Percentiles rank a stretch among this genome's conserved stretches.
These are phyloP conservation scores for Wickerhamiella azyma DNA, from an alignment of 805 yeast species.

Conservation along the genomic window DNA sequence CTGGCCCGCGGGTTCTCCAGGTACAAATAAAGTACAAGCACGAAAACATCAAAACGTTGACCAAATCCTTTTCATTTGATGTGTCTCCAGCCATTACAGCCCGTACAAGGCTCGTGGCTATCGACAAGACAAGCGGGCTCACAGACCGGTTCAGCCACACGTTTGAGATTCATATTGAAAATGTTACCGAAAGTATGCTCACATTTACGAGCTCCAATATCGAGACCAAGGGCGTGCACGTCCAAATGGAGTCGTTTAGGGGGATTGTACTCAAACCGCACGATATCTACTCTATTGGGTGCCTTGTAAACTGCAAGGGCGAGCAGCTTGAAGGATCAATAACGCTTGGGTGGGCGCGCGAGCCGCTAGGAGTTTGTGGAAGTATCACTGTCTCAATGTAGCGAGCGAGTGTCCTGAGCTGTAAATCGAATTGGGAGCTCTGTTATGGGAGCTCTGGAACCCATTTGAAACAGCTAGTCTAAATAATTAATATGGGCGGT, in stretches of 20 bases:
- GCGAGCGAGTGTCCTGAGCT: no score
- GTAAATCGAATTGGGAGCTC: no score
- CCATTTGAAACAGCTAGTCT: neutral
- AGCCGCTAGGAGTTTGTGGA: slow-evolving; percentile 27
- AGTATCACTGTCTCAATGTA: slow-evolving; percentile 17
- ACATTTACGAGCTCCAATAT: neutral
- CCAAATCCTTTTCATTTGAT: slow-evolving; percentile 22
- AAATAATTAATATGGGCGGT: slow-evolving; percentile 29
- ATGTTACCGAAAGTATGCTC: slow-evolving; percentile 20
- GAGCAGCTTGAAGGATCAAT: neutral
- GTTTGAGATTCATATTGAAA: slow-evolving; percentile 27
- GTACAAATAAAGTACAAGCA: slow-evolving; percentile 17
- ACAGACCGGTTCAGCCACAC: slow-evolving; percentile 10
- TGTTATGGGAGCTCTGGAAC: neutral
- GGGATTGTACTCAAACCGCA: slow-evolving; percentile 19
- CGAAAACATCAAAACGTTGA: slow-evolving; percentile 13
- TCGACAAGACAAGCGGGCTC: slow-evolving; percentile 7
- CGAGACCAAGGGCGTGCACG: neutral
- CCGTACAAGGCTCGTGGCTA: slow-evolving; percentile 17
- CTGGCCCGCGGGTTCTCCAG: slow-evolving; percentile 21
- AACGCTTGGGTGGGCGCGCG: slow-evolving; percentile 23
- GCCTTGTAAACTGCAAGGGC: slow-evolving; percentile 4
- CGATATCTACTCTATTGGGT: slow-evolving; percentile 22
- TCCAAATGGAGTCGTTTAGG: neutral
- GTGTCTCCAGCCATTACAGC: slow-evolving; percentile 24